Conservation (phyloP, 2,329 filamentous ascomycete species). For the Fusarium decemcellulare region DNA sequence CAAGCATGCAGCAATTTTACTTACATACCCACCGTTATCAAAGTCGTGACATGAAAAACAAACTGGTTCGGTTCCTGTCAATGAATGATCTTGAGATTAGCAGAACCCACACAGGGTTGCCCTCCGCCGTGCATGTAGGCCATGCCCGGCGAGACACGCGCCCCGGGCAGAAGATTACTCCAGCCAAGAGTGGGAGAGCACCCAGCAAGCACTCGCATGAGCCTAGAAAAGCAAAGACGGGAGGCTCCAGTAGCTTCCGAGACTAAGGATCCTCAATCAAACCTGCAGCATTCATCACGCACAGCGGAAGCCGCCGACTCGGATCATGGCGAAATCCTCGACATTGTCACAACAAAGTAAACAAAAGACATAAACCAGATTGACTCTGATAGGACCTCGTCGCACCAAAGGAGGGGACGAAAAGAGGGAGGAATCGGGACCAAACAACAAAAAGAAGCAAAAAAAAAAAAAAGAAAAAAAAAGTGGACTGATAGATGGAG, state of each 20-base stretch:
- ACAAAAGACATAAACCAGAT: background rate
- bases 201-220: slow-evolving; percentile 23
- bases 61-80: slow-evolving; percentile 3
- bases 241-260: background rate
- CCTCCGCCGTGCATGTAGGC: too few species aligned
- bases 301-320: slow-evolving; percentile 15
- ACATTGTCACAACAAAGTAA: background rate
- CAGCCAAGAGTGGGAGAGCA: background rate
- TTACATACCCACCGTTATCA: slow-evolving; percentile 33
- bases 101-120: too few species aligned
- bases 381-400: background rate
- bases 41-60: slow-evolving; percentile 18
- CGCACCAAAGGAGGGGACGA: background rate
- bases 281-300: background rate
- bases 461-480: background rate
- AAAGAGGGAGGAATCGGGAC: background rate
- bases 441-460: background rate
- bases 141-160: too few species aligned
- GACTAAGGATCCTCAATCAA: background rate
- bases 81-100: background rate
- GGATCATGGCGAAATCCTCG: background rate
- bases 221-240: slow-evolving; percentile 12
- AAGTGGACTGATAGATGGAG: slow-evolving; percentile 6
- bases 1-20: slow-evolving; percentile 36
- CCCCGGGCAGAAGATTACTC: too few species aligned